Percentiles rank a stretch among this genome's conserved stretches.
These are phyloP conservation scores for Akanthomyces lecanii DNA, from an alignment of 2,329 filamentous ascomycete genomes.

Conservation along the genomic window DNA sequence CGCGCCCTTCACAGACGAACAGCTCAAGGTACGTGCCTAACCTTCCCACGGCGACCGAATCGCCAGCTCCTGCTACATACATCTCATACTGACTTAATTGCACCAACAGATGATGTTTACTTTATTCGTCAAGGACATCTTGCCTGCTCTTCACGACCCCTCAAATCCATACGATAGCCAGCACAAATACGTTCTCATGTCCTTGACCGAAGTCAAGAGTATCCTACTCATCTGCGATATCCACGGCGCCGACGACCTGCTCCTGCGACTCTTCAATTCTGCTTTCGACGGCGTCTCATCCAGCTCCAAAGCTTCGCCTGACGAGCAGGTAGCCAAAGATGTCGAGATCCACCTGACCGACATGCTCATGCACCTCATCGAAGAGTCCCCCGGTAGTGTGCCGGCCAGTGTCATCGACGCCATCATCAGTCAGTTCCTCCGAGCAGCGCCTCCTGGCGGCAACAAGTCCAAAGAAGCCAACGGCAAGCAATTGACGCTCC, in stretches of 20 bases:
- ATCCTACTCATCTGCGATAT: slow-evolving; percentile 88
- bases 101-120: slow-evolving; percentile 77
- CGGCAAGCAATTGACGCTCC: slow-evolving; percentile 74
- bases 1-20: slow-evolving; percentile 84
- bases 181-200: slow-evolving; percentile 85
- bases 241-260: slow-evolving; percentile 72
- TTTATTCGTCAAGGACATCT: slow-evolving; percentile 75
- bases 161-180: slow-evolving; percentile 88
- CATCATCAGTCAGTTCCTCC: slow-evolving; percentile 91
- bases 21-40: slow-evolving; percentile 63
- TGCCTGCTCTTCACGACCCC: slow-evolving; percentile 81
- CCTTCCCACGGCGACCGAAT: background rate
- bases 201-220: slow-evolving; percentile 88
- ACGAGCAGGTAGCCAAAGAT: slow-evolving; percentile 84
- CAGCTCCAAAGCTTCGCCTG: slow-evolving; percentile 66
- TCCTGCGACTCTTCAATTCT: slow-evolving; percentile 75
- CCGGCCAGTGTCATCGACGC: slow-evolving; percentile 82
- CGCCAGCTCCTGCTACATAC: background rate
- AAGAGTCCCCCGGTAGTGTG: slow-evolving; percentile 70
- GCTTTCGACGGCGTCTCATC: slow-evolving; percentile 91
- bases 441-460: slow-evolving; percentile 69
- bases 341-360: slow-evolving; percentile 90
- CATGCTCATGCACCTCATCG: slow-evolving; percentile 78
- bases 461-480: slow-evolving; percentile 61
- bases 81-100: slow-evolving; percentile 22